Conservation (phyloP, 2,329 filamentous ascomycete species). For the Venturia nashicola region DNA sequence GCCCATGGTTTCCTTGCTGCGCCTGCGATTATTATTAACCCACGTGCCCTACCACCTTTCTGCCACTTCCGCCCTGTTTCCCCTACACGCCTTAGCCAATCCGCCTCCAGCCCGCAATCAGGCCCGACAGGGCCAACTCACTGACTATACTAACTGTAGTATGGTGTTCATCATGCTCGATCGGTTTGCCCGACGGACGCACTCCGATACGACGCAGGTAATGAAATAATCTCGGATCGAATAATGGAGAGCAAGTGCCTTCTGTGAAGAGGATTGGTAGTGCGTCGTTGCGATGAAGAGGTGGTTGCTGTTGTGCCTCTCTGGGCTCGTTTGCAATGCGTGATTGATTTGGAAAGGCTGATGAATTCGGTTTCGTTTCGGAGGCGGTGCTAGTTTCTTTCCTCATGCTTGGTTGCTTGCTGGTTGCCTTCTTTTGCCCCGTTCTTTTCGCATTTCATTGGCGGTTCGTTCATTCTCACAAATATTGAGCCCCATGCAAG, state of each 20-base stretch:
- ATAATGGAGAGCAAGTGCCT: no score
- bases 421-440: no score
- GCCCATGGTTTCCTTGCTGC: background rate
- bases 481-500: background rate
- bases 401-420: no score
- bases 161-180: background rate
- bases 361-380: background rate
- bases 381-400: no score
- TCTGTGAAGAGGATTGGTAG: no score
- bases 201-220: background rate
- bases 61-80: background rate
- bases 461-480: background rate
- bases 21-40: background rate
- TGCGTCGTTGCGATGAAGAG: no score
- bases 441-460: background rate
- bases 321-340: background rate
- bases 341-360: background rate
- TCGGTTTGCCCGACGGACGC: background rate
- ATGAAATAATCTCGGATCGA: no score
- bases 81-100: background rate
- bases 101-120: background rate
- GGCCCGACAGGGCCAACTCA: background rate
- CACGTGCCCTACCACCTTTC: background rate
- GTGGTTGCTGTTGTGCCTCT: background rate
- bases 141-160: background rate